Percentiles rank a stretch among this genome's conserved stretches.
These are phyloP conservation scores for Pyrenula aspistea DNA, from an alignment of 495 filamentous ascomycete species.

Conservation along the genomic window DNA sequence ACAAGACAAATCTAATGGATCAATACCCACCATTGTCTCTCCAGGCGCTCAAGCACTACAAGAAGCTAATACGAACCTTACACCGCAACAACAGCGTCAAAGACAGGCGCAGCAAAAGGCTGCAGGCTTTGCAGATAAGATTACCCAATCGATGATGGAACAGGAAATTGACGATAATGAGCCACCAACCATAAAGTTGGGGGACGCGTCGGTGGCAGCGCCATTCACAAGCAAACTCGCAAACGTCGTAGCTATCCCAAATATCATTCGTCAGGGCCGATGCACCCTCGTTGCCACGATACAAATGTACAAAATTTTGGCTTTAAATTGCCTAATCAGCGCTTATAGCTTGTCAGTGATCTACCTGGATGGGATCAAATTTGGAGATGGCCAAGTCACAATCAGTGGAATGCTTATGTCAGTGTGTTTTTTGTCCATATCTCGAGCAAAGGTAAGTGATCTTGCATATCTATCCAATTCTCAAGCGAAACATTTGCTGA, in stretches of 20 bases:
- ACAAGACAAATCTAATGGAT: constrained; percentile 33
- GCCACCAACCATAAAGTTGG: constrained; percentile 91
- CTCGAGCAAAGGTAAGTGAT: constrained; percentile 63
- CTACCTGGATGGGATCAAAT: constrained; percentile 98
- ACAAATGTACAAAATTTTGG: constrained; percentile 99
- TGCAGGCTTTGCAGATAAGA: constrained; percentile 70
- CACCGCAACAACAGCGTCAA: constrained; percentile 47
- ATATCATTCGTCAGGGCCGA: constrained; percentile 94
- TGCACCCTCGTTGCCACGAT: constrained; percentile 97
- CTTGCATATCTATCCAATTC: not conserved
- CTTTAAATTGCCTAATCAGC: constrained; percentile 94
- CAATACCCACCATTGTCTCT: constrained; percentile 54
- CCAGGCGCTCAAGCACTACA: constrained; percentile 60
- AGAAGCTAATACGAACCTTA: constrained; percentile 34
- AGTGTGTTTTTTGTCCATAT: constrained; percentile 96
- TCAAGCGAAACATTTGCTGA: constrained; percentile 16
- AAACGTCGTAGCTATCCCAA: constrained; percentile 93
- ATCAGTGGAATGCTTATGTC: constrained; percentile 99
- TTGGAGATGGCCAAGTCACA: constrained; percentile 95
- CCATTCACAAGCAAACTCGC: constrained; percentile 97
- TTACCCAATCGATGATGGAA: constrained; percentile 84
- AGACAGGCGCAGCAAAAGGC: constrained; percentile 57
- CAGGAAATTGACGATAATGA: constrained; percentile 78
- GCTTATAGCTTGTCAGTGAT: constrained; percentile 95
- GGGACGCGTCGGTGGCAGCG: constrained; percentile 92